Evolutionary conservation across 345 rosid species (phyloP).

Genomic region (Nasturtium officinale): DNA sequence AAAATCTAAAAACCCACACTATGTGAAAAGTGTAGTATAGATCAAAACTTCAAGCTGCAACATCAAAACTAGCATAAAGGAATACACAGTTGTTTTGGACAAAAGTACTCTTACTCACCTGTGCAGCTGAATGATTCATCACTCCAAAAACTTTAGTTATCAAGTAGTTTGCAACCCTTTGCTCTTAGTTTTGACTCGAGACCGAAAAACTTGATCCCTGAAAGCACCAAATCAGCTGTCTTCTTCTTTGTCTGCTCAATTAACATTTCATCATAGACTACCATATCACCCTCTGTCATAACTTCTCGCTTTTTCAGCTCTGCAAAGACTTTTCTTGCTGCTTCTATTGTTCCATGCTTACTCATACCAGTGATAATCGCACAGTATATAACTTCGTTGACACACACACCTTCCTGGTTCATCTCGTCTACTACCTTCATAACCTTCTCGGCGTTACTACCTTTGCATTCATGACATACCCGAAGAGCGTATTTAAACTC

Average conservation of each 20-base stretch:
- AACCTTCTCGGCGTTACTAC: conserved; percentile 57
- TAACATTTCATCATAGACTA: conserved; percentile 78
- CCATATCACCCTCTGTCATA: conserved; percentile 64
- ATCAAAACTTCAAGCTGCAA: conserved; percentile 3
- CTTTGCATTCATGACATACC: conserved; percentile 63
- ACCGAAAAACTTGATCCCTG: conserved; percentile 81
- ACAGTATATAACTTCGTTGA: conserved; percentile 60
- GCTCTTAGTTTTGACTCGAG: conserved; percentile 84
- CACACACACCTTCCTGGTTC: conserved; percentile 63
- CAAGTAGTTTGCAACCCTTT: conserved; percentile 62
- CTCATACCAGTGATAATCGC: conserved; percentile 76
- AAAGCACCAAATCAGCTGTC: conserved; percentile 75
- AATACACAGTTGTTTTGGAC: too few species aligned
- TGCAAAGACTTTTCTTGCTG: conserved; percentile 68
- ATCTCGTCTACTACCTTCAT: conserved; percentile 74
- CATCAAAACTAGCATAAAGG: neutral
- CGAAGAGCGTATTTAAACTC: conserved; percentile 75
- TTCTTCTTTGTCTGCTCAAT: conserved; percentile 80
- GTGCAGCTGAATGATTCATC: neutral
- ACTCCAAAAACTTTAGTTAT: conserved; percentile 16
- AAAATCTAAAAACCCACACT: neutral
- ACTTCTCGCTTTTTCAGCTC: conserved; percentile 55
- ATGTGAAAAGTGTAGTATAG: neutral
- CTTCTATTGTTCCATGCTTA: conserved; percentile 77
- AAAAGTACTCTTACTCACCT: too few species aligned